phyloP scores from a whole-genome alignment of 331 rosid species.

The Arachis monticola region DNA sequence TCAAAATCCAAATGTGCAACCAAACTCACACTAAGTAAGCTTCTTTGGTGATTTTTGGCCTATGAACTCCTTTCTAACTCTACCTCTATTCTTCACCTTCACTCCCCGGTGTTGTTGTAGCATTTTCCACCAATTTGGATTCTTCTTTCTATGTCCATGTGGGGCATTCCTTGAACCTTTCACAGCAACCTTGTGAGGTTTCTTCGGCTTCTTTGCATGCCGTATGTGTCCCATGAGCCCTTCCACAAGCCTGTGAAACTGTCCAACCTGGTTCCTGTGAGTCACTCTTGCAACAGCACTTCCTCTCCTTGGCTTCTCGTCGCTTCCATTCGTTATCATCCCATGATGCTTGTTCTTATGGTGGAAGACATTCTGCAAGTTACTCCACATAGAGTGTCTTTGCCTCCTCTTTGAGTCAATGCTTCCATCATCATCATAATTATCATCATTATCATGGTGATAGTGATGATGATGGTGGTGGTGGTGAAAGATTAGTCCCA shows the following conservation, averaged over 20 bases:
- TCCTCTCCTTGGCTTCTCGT: constrained; percentile 23
- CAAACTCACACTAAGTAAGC: constrained; percentile 32
- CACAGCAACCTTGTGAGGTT: constrained; percentile 24
- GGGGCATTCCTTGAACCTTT: constrained; percentile 21
- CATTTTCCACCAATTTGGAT: constrained; percentile 61
- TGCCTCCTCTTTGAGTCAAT: constrained; percentile 17
- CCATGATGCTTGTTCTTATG: constrained; percentile 32
- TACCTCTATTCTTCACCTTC: constrained; percentile 50
- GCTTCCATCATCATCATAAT: constrained; percentile 3
- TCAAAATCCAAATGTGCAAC: not conserved
- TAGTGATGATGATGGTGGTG: constrained; percentile 71
- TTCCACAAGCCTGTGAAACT: constrained; percentile 61
- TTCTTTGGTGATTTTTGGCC: constrained; percentile 46
- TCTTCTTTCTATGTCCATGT: constrained; percentile 42
- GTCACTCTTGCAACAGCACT: constrained; percentile 36
- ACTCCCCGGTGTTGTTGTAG: constrained; percentile 43
- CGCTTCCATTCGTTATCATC: constrained; percentile 27
- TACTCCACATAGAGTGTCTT: constrained; percentile 51
- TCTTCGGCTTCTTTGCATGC: constrained; percentile 48
- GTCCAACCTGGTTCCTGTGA: constrained; percentile 46
- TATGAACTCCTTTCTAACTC: constrained; percentile 46
- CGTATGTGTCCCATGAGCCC: constrained; percentile 54
- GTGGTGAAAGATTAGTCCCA: constrained; percentile 72
- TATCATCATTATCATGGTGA: constrained; percentile 33
- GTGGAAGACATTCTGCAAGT: constrained; percentile 46